Evolutionary conservation across 2,329 filamentous ascomycete species (phyloP).

Genomic region (Plenodomus tracheiphilus): DNA sequence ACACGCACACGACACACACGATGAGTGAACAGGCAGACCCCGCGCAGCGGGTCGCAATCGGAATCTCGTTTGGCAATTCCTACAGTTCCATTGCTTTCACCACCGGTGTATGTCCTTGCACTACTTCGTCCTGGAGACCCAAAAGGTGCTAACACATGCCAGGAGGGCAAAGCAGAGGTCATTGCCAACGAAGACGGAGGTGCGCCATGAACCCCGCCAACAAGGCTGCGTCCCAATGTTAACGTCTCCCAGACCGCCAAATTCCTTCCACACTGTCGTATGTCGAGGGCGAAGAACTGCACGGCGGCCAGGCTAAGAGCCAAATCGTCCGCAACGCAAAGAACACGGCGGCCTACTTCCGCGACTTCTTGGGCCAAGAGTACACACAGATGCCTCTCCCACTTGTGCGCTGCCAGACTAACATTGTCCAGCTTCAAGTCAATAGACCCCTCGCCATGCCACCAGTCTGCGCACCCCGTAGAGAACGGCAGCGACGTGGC

Average conservation of each 20-base stretch:
- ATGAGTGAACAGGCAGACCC: conserved; percentile 58
- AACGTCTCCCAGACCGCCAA: conserved; percentile 72
- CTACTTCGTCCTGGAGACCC: background rate
- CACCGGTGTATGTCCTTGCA: conserved; percentile 54
- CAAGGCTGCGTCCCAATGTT: conserved; percentile 5
- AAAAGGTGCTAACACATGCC: conserved; percentile 10
- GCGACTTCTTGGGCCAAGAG: conserved; percentile 94
- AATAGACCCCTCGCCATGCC: conserved; percentile 93
- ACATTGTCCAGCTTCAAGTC: conserved; percentile 72
- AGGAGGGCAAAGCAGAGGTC: conserved; percentile 93
- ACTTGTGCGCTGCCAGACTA: conserved; percentile 9
- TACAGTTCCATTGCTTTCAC: conserved; percentile 97
- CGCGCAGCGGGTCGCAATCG: conserved; percentile 72
- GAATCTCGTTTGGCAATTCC: conserved; percentile 96
- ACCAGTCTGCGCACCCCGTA: conserved; percentile 87
- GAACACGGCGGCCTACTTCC: conserved; percentile 95
- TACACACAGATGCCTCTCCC: conserved; percentile 52
- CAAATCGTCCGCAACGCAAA: conserved; percentile 89
- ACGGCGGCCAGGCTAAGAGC: conserved; percentile 90
- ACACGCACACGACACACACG: conserved; percentile 8
- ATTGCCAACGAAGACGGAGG: conserved; percentile 99
- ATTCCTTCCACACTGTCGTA: conserved; percentile 95
- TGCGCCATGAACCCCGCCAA: conserved; percentile 49
- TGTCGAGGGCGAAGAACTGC: conserved; percentile 93
- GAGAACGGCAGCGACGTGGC: conserved; percentile 72